These are phyloP conservation scores for Zygosaccharomyces bailii DNA, from an alignment of 805 yeast genomes.

Conservation along the genomic window DNA sequence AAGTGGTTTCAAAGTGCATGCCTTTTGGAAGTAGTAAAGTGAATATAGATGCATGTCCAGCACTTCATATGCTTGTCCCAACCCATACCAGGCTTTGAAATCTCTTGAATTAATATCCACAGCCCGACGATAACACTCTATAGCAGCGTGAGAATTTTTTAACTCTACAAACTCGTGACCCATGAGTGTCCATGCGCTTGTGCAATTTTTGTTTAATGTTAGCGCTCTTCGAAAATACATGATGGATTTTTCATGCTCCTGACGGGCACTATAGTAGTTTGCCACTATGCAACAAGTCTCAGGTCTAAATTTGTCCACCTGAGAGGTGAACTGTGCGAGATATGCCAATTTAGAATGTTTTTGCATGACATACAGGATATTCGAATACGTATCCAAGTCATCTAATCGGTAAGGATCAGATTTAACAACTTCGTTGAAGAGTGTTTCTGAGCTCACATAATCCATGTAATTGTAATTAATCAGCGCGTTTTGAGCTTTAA, in stretches of 20 bases:
- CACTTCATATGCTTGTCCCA: slow-evolving; percentile 97
- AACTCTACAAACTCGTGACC: slow-evolving; percentile 98
- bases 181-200: slow-evolving; percentile 96
- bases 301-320: slow-evolving; percentile 81
- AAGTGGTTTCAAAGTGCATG: slow-evolving; percentile 80
- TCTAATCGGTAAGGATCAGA: slow-evolving; percentile 84
- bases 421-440: slow-evolving; percentile 70
- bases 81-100: slow-evolving; percentile 96
- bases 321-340: slow-evolving; percentile 79
- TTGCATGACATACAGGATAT: slow-evolving; percentile 91
- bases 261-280: slow-evolving; percentile 84
- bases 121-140: slow-evolving; percentile 90
- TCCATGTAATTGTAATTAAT: slow-evolving; percentile 82
- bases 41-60: slow-evolving; percentile 93
- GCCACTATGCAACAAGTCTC: slow-evolving; percentile 95
- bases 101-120: slow-evolving; percentile 86
- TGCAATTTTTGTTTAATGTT: slow-evolving; percentile 69
- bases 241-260: slow-evolving; percentile 93
- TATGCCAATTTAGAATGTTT: slow-evolving; percentile 78
- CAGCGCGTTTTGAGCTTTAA: slow-evolving; percentile 79
- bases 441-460: slow-evolving; percentile 70
- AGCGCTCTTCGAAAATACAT: slow-evolving; percentile 89
- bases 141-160: slow-evolving; percentile 95
- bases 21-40: slow-evolving; percentile 85
- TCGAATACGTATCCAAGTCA: slow-evolving; percentile 91